Conservation (phyloP, 1,284 basidiomycete genomes). For the Microbotryum intermedium region DNA sequence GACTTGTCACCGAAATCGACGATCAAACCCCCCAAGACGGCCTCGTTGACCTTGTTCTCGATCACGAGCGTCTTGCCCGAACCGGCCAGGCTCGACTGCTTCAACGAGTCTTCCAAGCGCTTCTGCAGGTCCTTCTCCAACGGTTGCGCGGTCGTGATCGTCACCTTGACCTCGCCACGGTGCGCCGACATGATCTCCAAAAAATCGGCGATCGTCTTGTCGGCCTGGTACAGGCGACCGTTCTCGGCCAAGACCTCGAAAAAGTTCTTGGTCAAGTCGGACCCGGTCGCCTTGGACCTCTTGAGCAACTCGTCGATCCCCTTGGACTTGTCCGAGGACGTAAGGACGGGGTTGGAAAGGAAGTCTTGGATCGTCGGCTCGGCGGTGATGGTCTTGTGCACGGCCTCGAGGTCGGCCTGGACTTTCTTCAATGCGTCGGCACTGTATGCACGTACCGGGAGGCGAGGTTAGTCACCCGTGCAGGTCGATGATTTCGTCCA, state of each 20-base stretch:
- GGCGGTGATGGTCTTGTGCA: constrained; percentile 33
- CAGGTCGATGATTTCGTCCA: background rate
- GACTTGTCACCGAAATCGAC: constrained; percentile 98
- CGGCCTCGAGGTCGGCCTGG: constrained; percentile 61
- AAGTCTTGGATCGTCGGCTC: constrained; percentile 33
- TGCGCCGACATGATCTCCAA: constrained; percentile 79
- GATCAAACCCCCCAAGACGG: constrained; percentile 70
- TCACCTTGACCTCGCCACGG: constrained; percentile 84
- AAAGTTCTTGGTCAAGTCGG: constrained; percentile 84
- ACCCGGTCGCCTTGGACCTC: constrained; percentile 42
- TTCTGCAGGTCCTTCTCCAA: constrained; percentile 61
- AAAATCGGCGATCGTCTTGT: constrained; percentile 85
- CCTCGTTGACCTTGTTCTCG: constrained; percentile 82
- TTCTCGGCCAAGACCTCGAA: constrained; percentile 87
- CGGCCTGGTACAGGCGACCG: constrained; percentile 74
- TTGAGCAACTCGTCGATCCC: constrained; percentile 61
- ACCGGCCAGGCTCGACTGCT: constrained; percentile 71
- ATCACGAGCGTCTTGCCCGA: constrained; percentile 77
- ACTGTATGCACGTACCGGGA: background rate
- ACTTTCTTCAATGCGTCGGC: constrained; percentile 68
- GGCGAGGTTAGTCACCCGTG: background rate
- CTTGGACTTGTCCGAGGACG: constrained; percentile 60
- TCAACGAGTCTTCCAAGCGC: constrained; percentile 72
- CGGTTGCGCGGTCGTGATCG: constrained; percentile 73
- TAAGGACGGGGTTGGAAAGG: constrained; percentile 53